These are phyloP conservation scores for Flaveria bidentis DNA, from an alignment of 129 eudicot species.

Conservation along the genomic window DNA sequence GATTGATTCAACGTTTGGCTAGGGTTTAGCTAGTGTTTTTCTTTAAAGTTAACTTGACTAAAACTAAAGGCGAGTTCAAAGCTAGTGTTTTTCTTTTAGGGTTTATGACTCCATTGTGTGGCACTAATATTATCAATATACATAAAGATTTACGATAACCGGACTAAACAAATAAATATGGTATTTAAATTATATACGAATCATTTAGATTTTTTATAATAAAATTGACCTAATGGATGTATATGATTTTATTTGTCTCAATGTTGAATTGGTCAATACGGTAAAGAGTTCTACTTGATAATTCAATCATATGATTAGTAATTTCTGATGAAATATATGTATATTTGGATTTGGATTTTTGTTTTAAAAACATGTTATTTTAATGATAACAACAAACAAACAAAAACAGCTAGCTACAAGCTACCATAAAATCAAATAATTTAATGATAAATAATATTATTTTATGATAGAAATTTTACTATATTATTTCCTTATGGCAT, in stretches of 20 bases:
- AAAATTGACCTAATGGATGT: no score
- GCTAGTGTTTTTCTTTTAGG: background rate
- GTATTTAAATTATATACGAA: no score
- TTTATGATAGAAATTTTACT: no score
- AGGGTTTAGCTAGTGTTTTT: background rate
- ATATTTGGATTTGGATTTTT: background rate
- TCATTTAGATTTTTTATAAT: no score
- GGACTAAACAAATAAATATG: no score
- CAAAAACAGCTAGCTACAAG: background rate
- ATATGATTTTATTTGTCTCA: background rate
- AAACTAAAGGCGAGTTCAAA: background rate
- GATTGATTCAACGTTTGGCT: no score
- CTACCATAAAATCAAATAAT: background rate
- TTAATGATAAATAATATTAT: background rate
- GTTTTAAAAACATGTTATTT: background rate
- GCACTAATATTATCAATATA: no score
- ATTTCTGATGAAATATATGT: background rate
- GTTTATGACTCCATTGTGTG: background rate
- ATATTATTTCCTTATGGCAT: background rate
- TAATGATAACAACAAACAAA: conserved; percentile 3
- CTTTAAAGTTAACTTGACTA: background rate
- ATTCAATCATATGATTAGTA: background rate
- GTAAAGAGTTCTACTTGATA: background rate
- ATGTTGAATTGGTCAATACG: background rate
- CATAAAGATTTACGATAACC: no score